phyloP scores from a whole-genome alignment of 306 rosid species.

The Corylus americana region DNA sequence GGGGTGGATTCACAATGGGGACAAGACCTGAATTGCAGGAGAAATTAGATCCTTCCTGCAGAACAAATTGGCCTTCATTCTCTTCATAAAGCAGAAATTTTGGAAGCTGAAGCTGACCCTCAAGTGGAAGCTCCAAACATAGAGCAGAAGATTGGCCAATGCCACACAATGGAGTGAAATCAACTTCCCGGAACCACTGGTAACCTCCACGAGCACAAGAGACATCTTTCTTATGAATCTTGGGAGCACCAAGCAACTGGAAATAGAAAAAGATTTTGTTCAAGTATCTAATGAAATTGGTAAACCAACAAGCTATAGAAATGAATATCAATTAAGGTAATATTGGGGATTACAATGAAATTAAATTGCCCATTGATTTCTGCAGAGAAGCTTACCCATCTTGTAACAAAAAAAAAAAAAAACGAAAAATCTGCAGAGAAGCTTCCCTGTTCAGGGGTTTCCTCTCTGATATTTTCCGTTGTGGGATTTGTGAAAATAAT shows the following conservation, averaged over 20 bases:
- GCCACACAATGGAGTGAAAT: slow-evolving; percentile 51
- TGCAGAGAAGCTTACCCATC: no score
- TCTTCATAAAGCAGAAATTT: slow-evolving; percentile 22
- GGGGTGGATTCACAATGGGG: slow-evolving; percentile 41
- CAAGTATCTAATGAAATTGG: neutral
- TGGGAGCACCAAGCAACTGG: slow-evolving; percentile 70
- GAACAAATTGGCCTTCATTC: slow-evolving; percentile 6
- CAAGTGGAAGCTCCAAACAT: slow-evolving; percentile 18
- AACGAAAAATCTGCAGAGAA: no score
- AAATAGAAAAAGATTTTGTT: slow-evolving; percentile 4
- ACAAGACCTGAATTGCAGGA: slow-evolving; percentile 25
- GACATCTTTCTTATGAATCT: slow-evolving; percentile 44
- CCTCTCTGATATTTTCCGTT: no score
- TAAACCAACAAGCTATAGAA: no score
- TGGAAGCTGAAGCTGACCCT: slow-evolving; percentile 33
- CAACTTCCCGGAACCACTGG: slow-evolving; percentile 65
- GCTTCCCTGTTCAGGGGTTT: no score
- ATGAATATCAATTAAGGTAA: no score
- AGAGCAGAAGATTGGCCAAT: slow-evolving; percentile 74
- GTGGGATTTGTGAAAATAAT: no score
- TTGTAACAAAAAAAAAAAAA: no score
- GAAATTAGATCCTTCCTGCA: slow-evolving; percentile 14
- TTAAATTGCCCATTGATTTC: no score
- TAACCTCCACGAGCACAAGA: slow-evolving; percentile 26
- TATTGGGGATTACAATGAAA: no score